Conservation (phyloP, 2,329 filamentous ascomycete genomes). For the Aaosphaeria arxii region DNA sequence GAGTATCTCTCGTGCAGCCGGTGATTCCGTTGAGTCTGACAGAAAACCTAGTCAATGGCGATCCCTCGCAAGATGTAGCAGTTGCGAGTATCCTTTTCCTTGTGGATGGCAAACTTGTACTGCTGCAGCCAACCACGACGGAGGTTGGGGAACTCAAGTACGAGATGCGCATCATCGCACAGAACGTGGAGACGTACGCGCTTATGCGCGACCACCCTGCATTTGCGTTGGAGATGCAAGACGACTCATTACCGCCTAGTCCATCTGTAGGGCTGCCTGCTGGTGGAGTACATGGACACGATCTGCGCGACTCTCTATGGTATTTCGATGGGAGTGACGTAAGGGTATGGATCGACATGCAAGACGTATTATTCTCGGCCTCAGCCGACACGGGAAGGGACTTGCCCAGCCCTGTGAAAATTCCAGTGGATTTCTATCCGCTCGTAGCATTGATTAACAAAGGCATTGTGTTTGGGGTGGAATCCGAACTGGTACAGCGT, state of each 20-base stretch:
- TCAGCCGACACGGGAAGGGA: slow-evolving; percentile 65
- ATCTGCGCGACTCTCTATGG: slow-evolving; percentile 86
- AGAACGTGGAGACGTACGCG: slow-evolving; percentile 93
- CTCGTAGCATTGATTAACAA: slow-evolving; percentile 84
- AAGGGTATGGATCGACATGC: slow-evolving; percentile 84
- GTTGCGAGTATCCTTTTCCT: slow-evolving; percentile 91
- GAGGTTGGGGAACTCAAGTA: slow-evolving; percentile 87
- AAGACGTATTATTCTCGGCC: slow-evolving; percentile 74
- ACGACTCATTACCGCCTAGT: slow-evolving; percentile 50
- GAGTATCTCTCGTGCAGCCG: slow-evolving; percentile 23
- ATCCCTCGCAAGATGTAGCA: slow-evolving; percentile 92
- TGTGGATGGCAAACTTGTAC: slow-evolving; percentile 94
- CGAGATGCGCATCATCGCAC: slow-evolving; percentile 94
- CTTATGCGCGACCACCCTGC: slow-evolving; percentile 82
- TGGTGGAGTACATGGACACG: slow-evolving; percentile 48
- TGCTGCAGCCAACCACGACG: slow-evolving; percentile 82
- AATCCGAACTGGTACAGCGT: slow-evolving; percentile 89
- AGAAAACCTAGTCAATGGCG: slow-evolving; percentile 63
- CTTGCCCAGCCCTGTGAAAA: slow-evolving; percentile 68
- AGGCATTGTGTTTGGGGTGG: slow-evolving; percentile 84
- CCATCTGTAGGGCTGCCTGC: slow-evolving; percentile 47
- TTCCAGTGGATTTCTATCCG: slow-evolving; percentile 93
- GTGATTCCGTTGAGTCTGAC: slow-evolving; percentile 13
- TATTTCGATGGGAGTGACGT: slow-evolving; percentile 86
- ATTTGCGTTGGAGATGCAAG: slow-evolving; percentile 42